Conservation (phyloP, 805 yeast genomes). For the Alloascoidea africana region DNA sequence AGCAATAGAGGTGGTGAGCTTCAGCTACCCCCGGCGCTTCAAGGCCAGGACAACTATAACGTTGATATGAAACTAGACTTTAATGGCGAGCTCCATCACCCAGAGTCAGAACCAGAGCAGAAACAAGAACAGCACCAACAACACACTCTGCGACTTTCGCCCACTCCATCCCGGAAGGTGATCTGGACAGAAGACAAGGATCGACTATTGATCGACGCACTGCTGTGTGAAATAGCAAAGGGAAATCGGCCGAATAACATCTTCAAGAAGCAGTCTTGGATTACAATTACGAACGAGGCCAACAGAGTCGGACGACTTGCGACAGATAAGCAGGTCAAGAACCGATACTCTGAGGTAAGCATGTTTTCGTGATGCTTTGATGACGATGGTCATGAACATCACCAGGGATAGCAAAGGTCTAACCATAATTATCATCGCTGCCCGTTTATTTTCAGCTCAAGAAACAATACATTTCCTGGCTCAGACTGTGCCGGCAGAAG, state of each 20-base stretch:
- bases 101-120: too few relatives aligned
- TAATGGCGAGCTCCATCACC: too few relatives aligned
- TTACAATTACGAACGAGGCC: neutral
- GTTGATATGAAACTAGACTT: too few relatives aligned
- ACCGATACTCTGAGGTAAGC: neutral
- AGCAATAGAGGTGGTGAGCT: too few relatives aligned
- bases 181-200: neutral
- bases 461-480: neutral
- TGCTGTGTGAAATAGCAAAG: neutral
- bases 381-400: too few relatives aligned
- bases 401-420: too few relatives aligned
- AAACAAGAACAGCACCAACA: too few relatives aligned
- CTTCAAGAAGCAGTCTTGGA: neutral
- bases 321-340: conserved; percentile 1
- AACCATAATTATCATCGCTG: neutral
- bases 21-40: too few relatives aligned
- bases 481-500: neutral
- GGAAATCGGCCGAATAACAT: conserved; percentile 1
- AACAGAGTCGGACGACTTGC: neutral
- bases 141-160: too few relatives aligned
- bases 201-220: neutral
- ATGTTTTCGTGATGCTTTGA: neutral
- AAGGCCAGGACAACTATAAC: too few relatives aligned
- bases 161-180: neutral
- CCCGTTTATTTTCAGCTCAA: neutral